phyloP scores from a whole-genome alignment of 2,329 filamentous ascomycete genomes.

The Zasmidium citrigriseum region DNA sequence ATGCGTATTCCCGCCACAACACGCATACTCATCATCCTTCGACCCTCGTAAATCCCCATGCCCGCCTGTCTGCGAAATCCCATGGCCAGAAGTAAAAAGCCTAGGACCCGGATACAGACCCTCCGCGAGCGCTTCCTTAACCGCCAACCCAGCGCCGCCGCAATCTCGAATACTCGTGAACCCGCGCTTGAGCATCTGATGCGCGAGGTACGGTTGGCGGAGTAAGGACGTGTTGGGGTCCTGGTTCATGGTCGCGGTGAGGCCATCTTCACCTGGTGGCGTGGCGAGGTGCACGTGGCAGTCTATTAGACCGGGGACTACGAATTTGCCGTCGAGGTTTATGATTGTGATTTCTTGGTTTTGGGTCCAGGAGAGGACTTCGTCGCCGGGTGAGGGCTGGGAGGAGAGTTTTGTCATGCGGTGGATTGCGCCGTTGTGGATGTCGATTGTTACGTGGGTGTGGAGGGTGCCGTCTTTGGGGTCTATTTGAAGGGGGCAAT shows the following conservation, averaged over 20 bases:
- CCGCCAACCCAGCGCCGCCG: slow-evolving; percentile 56
- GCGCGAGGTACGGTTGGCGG: slow-evolving; percentile 50
- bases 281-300: slow-evolving; percentile 53
- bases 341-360: slow-evolving; percentile 32
- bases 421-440: slow-evolving; percentile 31
- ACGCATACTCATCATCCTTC: slow-evolving; percentile 46
- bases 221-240: slow-evolving; percentile 43
- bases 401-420: slow-evolving; percentile 32
- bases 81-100: slow-evolving; percentile 57
- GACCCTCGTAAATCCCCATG: slow-evolving; percentile 56
- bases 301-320: slow-evolving; percentile 56
- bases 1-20: slow-evolving; percentile 49
- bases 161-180: slow-evolving; percentile 62
- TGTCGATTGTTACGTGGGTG: slow-evolving; percentile 33
- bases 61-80: slow-evolving; percentile 60
- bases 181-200: slow-evolving; percentile 56
- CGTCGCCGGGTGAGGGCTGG: slow-evolving; percentile 27
- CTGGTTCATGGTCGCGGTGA: slow-evolving; percentile 39
- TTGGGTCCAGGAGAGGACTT: slow-evolving; percentile 31
- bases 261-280: slow-evolving; percentile 43
- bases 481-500: slow-evolving; percentile 15
- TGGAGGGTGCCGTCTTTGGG: slow-evolving; percentile 35
- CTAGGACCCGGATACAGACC: slow-evolving; percentile 57
- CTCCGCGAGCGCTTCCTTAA: slow-evolving; percentile 60
- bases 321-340: slow-evolving; percentile 47